Evolutionary conservation across 352 stramenopile species (phyloP), one percentile per base, ranked within the genome.

Genomic region (Pythium rishiriense): DNA sequence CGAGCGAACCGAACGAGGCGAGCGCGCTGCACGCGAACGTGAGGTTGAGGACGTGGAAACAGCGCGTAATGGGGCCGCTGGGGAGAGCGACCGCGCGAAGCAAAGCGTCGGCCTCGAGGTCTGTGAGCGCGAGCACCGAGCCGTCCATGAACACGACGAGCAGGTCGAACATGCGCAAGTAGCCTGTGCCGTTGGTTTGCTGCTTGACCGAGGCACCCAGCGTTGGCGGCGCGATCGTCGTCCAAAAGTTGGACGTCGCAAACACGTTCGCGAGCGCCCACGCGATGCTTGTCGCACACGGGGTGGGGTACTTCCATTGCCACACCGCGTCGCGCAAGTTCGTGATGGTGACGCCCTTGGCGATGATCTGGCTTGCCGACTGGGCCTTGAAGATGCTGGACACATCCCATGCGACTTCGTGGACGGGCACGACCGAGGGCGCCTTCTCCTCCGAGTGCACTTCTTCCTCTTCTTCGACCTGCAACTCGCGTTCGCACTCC

Each of bases 401-500:
- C 24, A 68, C 74, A 26, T 70, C 52, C 74, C 72, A 83, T 0
- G 0, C 7, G 3, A 49, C 25, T 42, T 87, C 79, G 22, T 28
- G 55, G 6, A n/a, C 25, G 2, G 75, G 68, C 8, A 10, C 10
- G 11, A 68, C 59, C 19, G 37, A n/a, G 2, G 24, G 21, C 4
- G 56, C 31, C 50, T 72, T 49, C 0, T 67, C n/a, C 50, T 83
- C 69, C 0, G 47, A 15, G n/a, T 80, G 53, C 19, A 75, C 54
- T 46, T 87, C 60, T 21, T 75, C 49, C 33, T 85, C 76, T 31
- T 86, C 68, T 49, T 88, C 71, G 14, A 85, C 52, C 21, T 86
- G 77, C n/a, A 88, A 35, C 61, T 90, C 77, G 14, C 75, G 76
- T 60, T 88, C 80, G 14, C 75, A 88, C 47, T 90, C 72, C 24